Conservation (phyloP, 805 yeast genomes). For the Candida xiaguanensis region DNA sequence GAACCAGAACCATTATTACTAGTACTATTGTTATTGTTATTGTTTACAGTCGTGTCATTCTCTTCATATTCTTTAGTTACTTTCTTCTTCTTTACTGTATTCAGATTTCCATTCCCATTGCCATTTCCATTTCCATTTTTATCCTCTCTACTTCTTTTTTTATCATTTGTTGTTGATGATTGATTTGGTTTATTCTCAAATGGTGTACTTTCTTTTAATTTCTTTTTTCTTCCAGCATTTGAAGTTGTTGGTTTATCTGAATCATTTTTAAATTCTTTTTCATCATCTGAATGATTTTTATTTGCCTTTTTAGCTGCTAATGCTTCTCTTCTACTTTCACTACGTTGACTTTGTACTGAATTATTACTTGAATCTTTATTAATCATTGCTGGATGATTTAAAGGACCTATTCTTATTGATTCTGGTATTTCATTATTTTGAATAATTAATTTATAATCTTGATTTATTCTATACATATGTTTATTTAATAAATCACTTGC, state of each 20-base stretch:
- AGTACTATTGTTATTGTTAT: no score
- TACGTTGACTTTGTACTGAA: slow-evolving; percentile 70
- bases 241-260: neutral
- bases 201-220: slow-evolving; percentile 15
- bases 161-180: slow-evolving; percentile 6
- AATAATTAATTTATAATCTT: slow-evolving; percentile 72
- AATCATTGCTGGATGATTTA: slow-evolving; percentile 89
- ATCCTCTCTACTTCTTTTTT: slow-evolving; percentile 14
- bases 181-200: slow-evolving; percentile 3
- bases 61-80: slow-evolving; percentile 14
- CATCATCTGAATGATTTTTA: slow-evolving; percentile 24
- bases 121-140: slow-evolving; percentile 11
- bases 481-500: slow-evolving; percentile 75
- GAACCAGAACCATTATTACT: slow-evolving; percentile 6
- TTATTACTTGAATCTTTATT: slow-evolving; percentile 42
- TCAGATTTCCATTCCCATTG: slow-evolving; percentile 12
- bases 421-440: slow-evolving; percentile 80
- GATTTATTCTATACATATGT: slow-evolving; percentile 69
- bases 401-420: slow-evolving; percentile 68
- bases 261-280: neutral
- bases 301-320: slow-evolving; percentile 81
- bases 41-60: no score
- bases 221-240: slow-evolving; percentile 12
- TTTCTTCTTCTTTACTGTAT: slow-evolving; percentile 16
- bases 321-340: slow-evolving; percentile 89